Conservation (phyloP, 2,329 filamentous ascomycete genomes). For the Clarireedia monteithiana region DNA sequence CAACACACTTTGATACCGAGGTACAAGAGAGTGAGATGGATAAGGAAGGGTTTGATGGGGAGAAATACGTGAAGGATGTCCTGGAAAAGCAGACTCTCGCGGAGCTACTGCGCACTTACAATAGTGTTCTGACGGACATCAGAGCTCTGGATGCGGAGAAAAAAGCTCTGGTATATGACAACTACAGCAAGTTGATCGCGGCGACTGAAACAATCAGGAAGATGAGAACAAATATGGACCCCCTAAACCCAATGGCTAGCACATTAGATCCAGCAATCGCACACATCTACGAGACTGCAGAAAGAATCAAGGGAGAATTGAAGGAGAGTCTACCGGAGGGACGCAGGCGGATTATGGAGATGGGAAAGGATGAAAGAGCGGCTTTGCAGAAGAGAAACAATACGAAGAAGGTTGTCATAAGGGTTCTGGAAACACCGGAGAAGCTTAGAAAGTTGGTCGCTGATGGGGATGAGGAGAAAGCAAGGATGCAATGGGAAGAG, state of each 20-base stretch:
- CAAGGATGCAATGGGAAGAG: slow-evolving; percentile 37
- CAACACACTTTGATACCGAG: slow-evolving; percentile 38
- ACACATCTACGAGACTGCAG: slow-evolving; percentile 52
- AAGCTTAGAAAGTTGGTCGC: slow-evolving; percentile 49
- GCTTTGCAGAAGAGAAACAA: slow-evolving; percentile 11
- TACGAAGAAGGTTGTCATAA: slow-evolving; percentile 17
- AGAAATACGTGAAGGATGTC: slow-evolving; percentile 56
- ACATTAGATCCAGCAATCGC: slow-evolving; percentile 67
- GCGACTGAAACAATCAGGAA: slow-evolving; percentile 93
- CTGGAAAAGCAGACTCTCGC: slow-evolving; percentile 57
- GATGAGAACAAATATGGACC: slow-evolving; percentile 78
- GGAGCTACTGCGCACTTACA: slow-evolving; percentile 63
- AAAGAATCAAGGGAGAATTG: slow-evolving; percentile 22
- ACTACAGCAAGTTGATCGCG: slow-evolving; percentile 94
- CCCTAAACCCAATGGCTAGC: slow-evolving; percentile 61
- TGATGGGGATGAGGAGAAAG: slow-evolving; percentile 55
- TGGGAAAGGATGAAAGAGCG: slow-evolving; percentile 43
- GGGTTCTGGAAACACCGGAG: slow-evolving; percentile 23
- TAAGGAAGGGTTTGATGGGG: slow-evolving; percentile 60
- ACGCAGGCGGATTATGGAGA: slow-evolving; percentile 53
- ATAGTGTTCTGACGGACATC: slow-evolving; percentile 70
- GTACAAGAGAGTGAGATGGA: slow-evolving; percentile 68
- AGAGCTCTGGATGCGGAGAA: slow-evolving; percentile 88
- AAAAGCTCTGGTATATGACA: slow-evolving; percentile 96
- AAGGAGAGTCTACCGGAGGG: slow-evolving; percentile 27